Conservation (phyloP, 345 rosid species). For the Syzygium aromaticum region DNA sequence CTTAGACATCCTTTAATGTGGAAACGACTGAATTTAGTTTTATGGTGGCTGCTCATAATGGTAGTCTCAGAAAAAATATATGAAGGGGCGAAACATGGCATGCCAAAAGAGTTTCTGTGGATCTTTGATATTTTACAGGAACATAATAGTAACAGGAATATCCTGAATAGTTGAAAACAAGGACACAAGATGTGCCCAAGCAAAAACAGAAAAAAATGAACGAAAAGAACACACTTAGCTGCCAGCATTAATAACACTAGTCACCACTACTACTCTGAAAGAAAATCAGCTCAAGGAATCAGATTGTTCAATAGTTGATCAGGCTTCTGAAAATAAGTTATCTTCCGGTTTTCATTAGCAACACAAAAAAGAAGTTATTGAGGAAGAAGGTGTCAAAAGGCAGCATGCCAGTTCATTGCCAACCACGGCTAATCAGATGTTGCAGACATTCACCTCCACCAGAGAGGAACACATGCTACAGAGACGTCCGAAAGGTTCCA, state of each 20-base stretch:
- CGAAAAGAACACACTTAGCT: neutral
- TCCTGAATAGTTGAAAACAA: neutral
- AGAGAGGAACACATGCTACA: neutral
- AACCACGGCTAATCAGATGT: neutral
- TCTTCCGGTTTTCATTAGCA: neutral
- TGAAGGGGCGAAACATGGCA: neutral
- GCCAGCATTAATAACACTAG: neutral
- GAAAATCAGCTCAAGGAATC: neutral
- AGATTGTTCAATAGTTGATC: neutral
- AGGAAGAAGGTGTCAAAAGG: neutral
- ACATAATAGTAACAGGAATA: neutral
- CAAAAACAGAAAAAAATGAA: neutral
- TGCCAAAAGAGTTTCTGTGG: neutral
- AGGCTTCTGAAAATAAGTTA: neutral
- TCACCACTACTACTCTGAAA: neutral
- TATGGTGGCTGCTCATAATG: neutral
- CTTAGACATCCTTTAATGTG: neutral
- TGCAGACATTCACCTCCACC: neutral
- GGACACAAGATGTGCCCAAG: neutral
- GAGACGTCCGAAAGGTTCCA: neutral
- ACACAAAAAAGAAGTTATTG: neutral
- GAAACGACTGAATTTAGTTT: neutral
- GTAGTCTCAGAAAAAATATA: neutral
- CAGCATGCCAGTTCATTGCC: neutral
- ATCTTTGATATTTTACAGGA: neutral